These are phyloP conservation scores for Phytophthora pini DNA, from an alignment of 352 stramenopile species.

Conservation along the genomic window DNA sequence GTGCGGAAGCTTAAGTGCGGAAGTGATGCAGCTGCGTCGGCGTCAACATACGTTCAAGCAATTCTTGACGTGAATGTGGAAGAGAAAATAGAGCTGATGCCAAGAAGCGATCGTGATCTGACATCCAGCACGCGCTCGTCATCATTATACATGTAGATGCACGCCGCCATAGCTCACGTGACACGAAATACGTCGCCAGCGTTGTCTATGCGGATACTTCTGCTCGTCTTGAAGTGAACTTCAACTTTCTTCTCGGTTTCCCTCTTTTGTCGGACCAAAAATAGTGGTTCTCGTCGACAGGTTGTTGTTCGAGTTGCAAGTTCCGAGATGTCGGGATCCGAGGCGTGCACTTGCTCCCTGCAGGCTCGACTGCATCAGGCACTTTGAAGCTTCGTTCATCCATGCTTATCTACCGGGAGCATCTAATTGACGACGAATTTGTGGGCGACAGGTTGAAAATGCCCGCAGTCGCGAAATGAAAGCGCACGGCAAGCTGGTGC, in stretches of 20 bases:
- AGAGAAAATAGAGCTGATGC: too few species aligned
- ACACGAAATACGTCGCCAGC: too few species aligned
- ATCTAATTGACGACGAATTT: background rate
- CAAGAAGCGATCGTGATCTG: too few species aligned
- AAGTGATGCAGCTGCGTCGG: too few species aligned
- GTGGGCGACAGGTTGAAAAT: slow-evolving; percentile 40
- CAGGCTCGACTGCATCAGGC: slow-evolving; percentile 55
- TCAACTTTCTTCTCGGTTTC: background rate
- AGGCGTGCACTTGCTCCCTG: slow-evolving; percentile 30
- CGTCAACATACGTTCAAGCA: background rate
- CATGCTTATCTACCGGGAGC: background rate
- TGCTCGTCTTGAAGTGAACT: background rate
- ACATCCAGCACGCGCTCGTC: too few species aligned
- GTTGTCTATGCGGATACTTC: too few species aligned
- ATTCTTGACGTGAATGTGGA: too few species aligned
- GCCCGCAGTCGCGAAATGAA: slow-evolving; percentile 59
- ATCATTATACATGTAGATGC: too few species aligned
- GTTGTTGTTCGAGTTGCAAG: background rate
- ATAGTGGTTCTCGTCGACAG: slow-evolving; percentile 18
- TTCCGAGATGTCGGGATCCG: slow-evolving; percentile 11
- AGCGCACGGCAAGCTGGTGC: slow-evolving; percentile 47
- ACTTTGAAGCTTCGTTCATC: background rate
- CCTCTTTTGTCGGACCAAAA: slow-evolving; percentile 3
- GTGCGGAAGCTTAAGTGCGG: slow-evolving; percentile 5
- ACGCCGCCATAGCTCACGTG: too few species aligned